These are phyloP conservation scores for Trametes sp. DNA, from an alignment of 1,284 basidiomycete species.

Conservation along the genomic window DNA sequence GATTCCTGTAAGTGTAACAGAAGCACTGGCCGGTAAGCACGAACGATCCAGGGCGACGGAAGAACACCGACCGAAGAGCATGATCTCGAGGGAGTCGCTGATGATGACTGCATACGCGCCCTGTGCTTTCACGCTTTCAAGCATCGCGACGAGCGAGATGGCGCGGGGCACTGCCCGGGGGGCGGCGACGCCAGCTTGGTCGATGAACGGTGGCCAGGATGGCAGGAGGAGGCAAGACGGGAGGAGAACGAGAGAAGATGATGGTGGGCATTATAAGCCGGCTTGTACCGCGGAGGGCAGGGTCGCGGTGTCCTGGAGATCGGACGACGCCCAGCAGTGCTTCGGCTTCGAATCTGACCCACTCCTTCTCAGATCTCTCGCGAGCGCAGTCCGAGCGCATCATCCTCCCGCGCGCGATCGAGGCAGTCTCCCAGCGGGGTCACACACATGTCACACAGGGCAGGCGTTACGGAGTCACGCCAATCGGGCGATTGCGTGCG, in stretches of 20 bases:
- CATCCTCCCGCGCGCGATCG: background rate
- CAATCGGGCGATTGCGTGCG: background rate
- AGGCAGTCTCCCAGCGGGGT: background rate
- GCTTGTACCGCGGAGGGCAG: background rate
- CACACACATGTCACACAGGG: background rate
- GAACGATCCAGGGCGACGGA: background rate
- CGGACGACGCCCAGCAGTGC: background rate
- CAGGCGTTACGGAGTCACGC: conserved; percentile 2
- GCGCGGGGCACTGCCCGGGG: conserved; percentile 1
- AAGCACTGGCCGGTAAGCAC: background rate
- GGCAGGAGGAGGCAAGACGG: background rate
- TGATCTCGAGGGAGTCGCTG: conserved; percentile 27
- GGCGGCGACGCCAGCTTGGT: conserved; percentile 11
- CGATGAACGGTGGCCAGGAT: background rate
- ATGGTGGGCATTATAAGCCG: background rate
- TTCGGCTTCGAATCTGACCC: background rate
- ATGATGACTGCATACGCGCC: conserved; percentile 28
- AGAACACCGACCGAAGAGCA: conserved; percentile 25
- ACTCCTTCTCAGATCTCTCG: background rate
- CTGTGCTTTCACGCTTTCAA: conserved; percentile 19
- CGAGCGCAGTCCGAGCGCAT: background rate
- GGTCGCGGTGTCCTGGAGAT: background rate
- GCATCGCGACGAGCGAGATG: conserved; percentile 17
- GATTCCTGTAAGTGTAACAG: conserved; percentile 12
- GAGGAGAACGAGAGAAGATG: background rate